Conservation (phyloP, 768 basidiomycete species). For the Hypsizygus marmoreus region DNA sequence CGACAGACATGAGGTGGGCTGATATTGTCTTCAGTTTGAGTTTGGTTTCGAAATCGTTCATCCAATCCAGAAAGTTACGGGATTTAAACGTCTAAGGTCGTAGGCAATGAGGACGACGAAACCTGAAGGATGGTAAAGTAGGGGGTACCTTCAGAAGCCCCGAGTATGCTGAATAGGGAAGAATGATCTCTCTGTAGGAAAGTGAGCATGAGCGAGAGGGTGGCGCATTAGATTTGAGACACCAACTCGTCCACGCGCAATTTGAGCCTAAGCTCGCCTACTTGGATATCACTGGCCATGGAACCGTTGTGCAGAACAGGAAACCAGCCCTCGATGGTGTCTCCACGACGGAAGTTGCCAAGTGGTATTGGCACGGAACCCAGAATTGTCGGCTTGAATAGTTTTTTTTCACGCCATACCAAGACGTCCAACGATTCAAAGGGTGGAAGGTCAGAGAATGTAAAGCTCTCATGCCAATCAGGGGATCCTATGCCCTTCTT, state of each 20-base stretch:
- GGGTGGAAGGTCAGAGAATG: slow-evolving; percentile 74
- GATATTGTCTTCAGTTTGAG: slow-evolving; percentile 67
- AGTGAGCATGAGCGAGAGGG: slow-evolving; percentile 11
- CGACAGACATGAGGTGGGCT: slow-evolving; percentile 64
- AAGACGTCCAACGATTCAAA: slow-evolving; percentile 70
- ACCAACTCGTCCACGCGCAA: slow-evolving; percentile 76
- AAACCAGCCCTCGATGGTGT: slow-evolving; percentile 83
- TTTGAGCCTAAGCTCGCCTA: slow-evolving; percentile 77
- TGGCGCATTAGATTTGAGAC: not conserved
- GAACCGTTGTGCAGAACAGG: slow-evolving; percentile 61
- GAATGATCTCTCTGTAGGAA: slow-evolving; percentile 78
- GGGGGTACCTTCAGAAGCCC: slow-evolving; percentile 61
- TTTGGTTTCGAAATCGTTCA: slow-evolving; percentile 67
- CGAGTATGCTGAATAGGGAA: slow-evolving; percentile 67
- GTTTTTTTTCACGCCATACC: slow-evolving; percentile 70
- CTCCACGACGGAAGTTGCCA: slow-evolving; percentile 71
- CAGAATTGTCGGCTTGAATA: slow-evolving; percentile 53
- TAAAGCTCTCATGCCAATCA: slow-evolving; percentile 84
- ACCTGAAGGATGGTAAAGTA: too few relatives aligned
- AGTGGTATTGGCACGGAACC: slow-evolving; percentile 69
- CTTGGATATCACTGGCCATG: slow-evolving; percentile 53
- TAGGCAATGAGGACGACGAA: too few relatives aligned
- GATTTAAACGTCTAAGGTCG: slow-evolving; percentile 48
- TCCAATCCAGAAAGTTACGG: slow-evolving; percentile 74
- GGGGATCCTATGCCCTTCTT: slow-evolving; percentile 66